Percentiles rank a stretch among this genome's conserved stretches.
Evolutionary conservation across 2,329 filamentous ascomycete species (phyloP).

Genomic region (Setomelanomma holmii): DNA sequence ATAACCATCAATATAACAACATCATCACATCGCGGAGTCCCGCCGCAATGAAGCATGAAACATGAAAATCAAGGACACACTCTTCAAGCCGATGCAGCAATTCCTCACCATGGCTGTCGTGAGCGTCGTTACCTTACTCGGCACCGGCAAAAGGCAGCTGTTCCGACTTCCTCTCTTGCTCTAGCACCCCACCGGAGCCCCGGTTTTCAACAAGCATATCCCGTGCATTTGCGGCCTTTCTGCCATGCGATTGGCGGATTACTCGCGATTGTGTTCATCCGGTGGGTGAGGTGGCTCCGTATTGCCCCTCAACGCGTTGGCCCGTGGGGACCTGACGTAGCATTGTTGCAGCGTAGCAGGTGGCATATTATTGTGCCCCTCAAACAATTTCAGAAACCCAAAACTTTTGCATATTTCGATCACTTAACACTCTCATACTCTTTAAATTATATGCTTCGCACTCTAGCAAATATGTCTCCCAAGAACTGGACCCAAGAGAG

Average conservation of each 20-base stretch:
- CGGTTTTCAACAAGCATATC: not conserved
- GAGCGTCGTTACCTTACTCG: not conserved
- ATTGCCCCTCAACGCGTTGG: not conserved
- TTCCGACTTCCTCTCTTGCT: slow-evolving; percentile 11
- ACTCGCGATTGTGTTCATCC: slow-evolving; percentile 2
- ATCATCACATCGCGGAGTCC: too few relatives aligned
- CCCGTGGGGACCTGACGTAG: slow-evolving; percentile 14
- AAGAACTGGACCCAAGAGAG: slow-evolving; percentile 49
- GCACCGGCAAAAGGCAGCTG: slow-evolving; percentile 5
- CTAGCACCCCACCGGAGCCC: slow-evolving; percentile 9
- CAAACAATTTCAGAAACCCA: not conserved
- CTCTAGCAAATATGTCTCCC: slow-evolving; percentile 38
- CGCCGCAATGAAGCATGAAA: too few relatives aligned
- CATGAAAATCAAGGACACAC: too few relatives aligned
- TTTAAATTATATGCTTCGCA: slow-evolving; percentile 29
- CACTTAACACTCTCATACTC: not conserved
- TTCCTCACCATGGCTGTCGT: too few relatives aligned
- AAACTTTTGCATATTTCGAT: not conserved
- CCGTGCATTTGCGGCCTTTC: slow-evolving; percentile 4
- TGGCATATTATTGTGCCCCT: slow-evolving; percentile 12
- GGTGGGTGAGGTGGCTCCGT: not conserved
- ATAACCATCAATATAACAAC: too few relatives aligned
- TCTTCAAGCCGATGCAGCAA: too few relatives aligned
- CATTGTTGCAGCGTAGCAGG: slow-evolving; percentile 10
- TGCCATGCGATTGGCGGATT: slow-evolving; percentile 6